These are phyloP conservation scores for Globisporangium cystogenes DNA, from an alignment of 352 stramenopile genomes.

Conservation along the genomic window DNA sequence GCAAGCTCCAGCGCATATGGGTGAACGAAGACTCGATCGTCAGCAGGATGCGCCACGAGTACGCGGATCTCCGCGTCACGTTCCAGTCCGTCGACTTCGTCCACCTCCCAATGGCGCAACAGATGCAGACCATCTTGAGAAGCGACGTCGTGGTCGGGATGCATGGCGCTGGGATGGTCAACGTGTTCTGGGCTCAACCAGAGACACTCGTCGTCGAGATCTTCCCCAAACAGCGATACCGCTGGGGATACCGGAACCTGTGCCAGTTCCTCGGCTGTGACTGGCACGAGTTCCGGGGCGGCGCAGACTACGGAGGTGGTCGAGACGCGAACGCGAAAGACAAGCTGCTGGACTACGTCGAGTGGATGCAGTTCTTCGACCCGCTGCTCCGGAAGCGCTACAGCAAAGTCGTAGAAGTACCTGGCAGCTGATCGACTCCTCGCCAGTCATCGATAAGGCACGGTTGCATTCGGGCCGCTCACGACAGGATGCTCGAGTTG, in stretches of 20 bases:
- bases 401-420: not conserved
- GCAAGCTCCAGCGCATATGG: constrained; percentile 20
- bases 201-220: constrained; percentile 31
- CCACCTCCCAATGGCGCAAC: constrained; percentile 14
- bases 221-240: constrained; percentile 17
- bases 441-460: not conserved
- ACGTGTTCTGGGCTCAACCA: constrained; percentile 25
- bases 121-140: constrained; percentile 22
- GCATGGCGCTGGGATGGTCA: constrained; percentile 35
- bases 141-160: constrained; percentile 39
- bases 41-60: constrained; percentile 13
- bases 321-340: constrained; percentile 38
- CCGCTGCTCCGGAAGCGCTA: constrained; percentile 26
- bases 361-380: constrained; percentile 50
- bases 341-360: constrained; percentile 37
- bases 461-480: not conserved
- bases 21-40: constrained; percentile 24
- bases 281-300: constrained; percentile 30
- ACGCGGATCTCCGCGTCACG: constrained; percentile 9
- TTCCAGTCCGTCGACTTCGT: constrained; percentile 36
- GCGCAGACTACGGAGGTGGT: constrained; percentile 17
- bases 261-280: constrained; percentile 26
- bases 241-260: constrained; percentile 31
- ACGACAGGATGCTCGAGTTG: constrained; percentile 6
- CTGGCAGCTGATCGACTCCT: not conserved